Conservation (phyloP, 2,329 filamentous ascomycete genomes). For the Stagonosporopsis tanaceti region DNA sequence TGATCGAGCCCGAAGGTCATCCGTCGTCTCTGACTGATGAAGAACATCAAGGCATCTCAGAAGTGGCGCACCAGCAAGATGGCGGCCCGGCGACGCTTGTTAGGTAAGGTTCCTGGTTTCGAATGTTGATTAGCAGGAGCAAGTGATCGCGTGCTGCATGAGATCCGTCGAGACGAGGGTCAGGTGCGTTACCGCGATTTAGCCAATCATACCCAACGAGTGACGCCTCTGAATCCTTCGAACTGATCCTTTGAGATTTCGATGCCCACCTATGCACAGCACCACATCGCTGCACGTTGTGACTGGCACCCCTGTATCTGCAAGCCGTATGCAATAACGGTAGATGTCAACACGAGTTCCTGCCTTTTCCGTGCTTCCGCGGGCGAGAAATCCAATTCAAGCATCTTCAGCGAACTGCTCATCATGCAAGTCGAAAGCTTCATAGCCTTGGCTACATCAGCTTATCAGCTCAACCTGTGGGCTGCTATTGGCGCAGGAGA, state of each 20-base stretch:
- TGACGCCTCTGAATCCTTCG: slow-evolving; percentile 11
- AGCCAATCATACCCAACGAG: slow-evolving; percentile 3
- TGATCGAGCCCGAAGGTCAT: background rate
- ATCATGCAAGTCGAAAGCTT: slow-evolving; percentile 11
- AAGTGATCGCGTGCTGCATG: background rate
- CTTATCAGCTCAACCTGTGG: background rate
- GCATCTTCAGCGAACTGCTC: background rate
- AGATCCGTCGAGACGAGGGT: background rate
- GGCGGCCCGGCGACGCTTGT: background rate
- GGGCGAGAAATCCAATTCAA: background rate
- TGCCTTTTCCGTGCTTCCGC: background rate
- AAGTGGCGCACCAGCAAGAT: background rate
- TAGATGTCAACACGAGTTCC: slow-evolving; percentile 2
- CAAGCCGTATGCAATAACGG: slow-evolving; percentile 2
- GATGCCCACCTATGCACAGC: background rate
- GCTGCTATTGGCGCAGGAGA: background rate
- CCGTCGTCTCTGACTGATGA: background rate
- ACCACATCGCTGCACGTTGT: background rate
- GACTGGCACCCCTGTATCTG: background rate
- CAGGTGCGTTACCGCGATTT: too few relatives aligned
- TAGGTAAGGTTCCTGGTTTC: background rate
- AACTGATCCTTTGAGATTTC: background rate
- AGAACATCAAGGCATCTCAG: background rate
- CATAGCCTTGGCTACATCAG: slow-evolving; percentile 6
- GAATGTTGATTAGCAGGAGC: background rate